A percentile compares a stretch with the other conserved stretches of the same genome.
Evolutionary conservation across 805 yeast species (phyloP).

Genomic region (Candida fluviatilis): DNA sequence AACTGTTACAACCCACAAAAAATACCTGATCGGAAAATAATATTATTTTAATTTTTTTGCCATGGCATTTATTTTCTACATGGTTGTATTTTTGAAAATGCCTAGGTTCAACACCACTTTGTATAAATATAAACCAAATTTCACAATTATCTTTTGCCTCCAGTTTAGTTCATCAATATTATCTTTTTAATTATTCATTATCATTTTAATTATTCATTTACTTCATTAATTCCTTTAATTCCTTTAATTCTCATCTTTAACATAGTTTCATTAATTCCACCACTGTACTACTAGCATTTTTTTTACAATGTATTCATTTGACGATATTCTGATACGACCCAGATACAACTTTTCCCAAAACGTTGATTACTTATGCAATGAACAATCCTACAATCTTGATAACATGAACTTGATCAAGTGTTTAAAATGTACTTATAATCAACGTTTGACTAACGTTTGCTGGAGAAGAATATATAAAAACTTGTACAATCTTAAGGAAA

Average conservation of each 20-base stretch:
- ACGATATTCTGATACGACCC: conserved; percentile 12
- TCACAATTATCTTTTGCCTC: too few species aligned
- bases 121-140: conserved; percentile 1
- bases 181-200: not conserved
- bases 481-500: conserved; percentile 20
- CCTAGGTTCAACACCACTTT: not conserved
- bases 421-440: conserved; percentile 6
- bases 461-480: conserved; percentile 40
- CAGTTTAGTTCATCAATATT: not conserved
- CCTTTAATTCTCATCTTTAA: too few species aligned
- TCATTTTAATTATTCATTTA: not conserved
- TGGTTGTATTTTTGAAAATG: not conserved
- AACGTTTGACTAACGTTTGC: conserved; percentile 30
- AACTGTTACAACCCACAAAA: not conserved
- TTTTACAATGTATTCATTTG: conserved; percentile 9
- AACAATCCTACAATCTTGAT: conserved; percentile 12
- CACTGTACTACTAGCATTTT: not conserved
- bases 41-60: not conserved
- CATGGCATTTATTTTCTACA: not conserved
- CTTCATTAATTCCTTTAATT: too few species aligned
- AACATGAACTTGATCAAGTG: conserved; percentile 15
- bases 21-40: not conserved
- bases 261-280: not conserved
- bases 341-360: conserved; percentile 15
- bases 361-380: conserved; percentile 26